phyloP scores from a whole-genome alignment of 352 stramenopile species.

The Lagenidium giganteum region DNA sequence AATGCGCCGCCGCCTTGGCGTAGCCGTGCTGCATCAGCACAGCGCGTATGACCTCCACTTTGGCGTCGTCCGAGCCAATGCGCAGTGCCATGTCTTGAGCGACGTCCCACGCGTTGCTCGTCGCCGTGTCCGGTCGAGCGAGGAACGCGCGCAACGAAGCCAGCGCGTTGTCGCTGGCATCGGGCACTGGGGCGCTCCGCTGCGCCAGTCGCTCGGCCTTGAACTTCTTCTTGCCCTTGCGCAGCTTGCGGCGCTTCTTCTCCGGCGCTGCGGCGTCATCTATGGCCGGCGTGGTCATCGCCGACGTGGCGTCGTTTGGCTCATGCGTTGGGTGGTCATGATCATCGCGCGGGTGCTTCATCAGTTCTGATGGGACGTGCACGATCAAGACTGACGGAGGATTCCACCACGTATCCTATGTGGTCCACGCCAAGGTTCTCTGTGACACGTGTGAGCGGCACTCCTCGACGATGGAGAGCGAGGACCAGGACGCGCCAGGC shows the following conservation, averaged over 20 bases:
- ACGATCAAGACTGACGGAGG: too few species aligned
- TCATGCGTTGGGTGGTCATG: too few species aligned
- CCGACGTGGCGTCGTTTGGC: too few species aligned
- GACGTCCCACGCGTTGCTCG: slow-evolving; percentile 51
- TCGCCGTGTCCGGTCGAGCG: slow-evolving; percentile 10
- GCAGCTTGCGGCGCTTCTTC: slow-evolving; percentile 17
- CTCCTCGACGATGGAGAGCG: too few species aligned
- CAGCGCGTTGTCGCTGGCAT: not conserved
- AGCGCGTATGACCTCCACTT: slow-evolving; percentile 25
- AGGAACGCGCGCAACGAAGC: slow-evolving; percentile 21
- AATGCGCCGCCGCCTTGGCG: slow-evolving; percentile 58
- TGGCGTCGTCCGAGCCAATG: slow-evolving; percentile 27
- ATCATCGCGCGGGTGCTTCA: too few species aligned
- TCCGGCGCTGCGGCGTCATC: not conserved
- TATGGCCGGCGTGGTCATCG: too few species aligned
- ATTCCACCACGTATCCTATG: too few species aligned
- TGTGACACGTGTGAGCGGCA: too few species aligned
- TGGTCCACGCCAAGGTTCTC: too few species aligned
- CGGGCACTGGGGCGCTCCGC: slow-evolving; percentile 1
- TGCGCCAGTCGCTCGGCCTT: slow-evolving; percentile 38
- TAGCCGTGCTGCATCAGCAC: slow-evolving; percentile 33
- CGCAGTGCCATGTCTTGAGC: slow-evolving; percentile 49
- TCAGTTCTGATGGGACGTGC: too few species aligned
- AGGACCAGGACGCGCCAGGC: too few species aligned
- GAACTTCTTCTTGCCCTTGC: slow-evolving; percentile 27